Conservation (phyloP, 495 filamentous ascomycete genomes). For the Aspergillus saccharolyticus region DNA sequence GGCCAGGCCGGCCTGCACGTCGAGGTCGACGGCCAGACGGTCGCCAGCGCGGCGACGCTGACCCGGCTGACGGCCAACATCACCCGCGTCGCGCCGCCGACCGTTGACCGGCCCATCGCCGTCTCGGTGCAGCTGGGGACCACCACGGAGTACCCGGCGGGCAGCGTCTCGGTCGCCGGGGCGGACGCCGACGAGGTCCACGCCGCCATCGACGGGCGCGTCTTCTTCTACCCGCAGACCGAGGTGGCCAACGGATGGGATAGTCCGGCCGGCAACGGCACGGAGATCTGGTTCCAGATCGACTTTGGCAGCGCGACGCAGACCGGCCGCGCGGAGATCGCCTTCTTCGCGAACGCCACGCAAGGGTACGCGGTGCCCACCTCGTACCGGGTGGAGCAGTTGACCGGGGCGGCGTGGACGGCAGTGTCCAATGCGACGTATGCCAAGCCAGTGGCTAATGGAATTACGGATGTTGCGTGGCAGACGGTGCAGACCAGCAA, state of each 20-base stretch:
- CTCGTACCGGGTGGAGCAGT: constrained; percentile 11
- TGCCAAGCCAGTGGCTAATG: constrained; percentile 10
- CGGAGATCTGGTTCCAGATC: constrained; percentile 21
- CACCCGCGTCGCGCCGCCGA: constrained; percentile 6
- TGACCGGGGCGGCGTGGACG: constrained; percentile 7
- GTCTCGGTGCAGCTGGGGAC: constrained; percentile 21
- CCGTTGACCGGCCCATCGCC: constrained; percentile 15
- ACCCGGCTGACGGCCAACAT: constrained; percentile 14
- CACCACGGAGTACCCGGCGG: constrained; percentile 15
- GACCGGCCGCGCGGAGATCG: constrained; percentile 16
- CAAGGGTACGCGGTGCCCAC: constrained; percentile 16
- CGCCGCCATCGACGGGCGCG: constrained; percentile 24
- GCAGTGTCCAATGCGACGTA: constrained; percentile 17
- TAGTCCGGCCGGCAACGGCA: constrained; percentile 17
- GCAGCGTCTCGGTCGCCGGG: constrained; percentile 21
- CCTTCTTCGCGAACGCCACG: constrained; percentile 15
- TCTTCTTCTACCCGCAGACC: constrained; percentile 21
- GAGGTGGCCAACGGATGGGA: constrained; percentile 23
- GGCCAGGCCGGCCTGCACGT: constrained; percentile 19
- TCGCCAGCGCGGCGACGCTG: constrained; percentile 8
- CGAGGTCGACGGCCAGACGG: constrained; percentile 20
- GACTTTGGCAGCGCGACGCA: constrained; percentile 10
- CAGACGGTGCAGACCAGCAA: neutral
- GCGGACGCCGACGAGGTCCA: constrained; percentile 18
- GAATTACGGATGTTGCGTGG: constrained; percentile 12